Percentiles rank a stretch among this genome's conserved stretches.
Conservation (phyloP, 768 basidiomycete species). For the Termitomyces sp. region DNA sequence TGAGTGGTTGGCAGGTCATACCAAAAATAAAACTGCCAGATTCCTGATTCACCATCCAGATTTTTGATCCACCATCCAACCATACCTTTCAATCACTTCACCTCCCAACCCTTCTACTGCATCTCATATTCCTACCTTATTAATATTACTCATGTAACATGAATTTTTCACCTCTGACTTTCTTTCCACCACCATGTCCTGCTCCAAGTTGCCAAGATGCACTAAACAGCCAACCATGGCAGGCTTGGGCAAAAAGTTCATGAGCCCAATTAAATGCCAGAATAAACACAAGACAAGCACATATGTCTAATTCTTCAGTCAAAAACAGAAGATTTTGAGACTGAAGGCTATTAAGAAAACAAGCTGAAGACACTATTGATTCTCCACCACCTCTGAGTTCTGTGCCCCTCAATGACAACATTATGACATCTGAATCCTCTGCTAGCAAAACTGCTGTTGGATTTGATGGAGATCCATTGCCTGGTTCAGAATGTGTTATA, state of each 20-base stretch:
- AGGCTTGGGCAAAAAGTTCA: too few relatives aligned
- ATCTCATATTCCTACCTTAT: background rate
- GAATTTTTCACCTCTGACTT: too few relatives aligned
- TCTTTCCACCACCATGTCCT: background rate
- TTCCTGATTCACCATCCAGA: too few relatives aligned
- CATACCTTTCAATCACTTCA: too few relatives aligned
- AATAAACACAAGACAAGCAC: conserved; percentile 3
- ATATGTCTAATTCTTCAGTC: background rate
- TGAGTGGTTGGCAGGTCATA: too few relatives aligned
- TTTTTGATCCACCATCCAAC: too few relatives aligned
- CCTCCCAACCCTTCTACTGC: background rate
- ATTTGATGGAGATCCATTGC: background rate
- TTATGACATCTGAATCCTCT: background rate
- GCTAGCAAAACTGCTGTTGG: background rate
- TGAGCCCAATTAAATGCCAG: background rate
- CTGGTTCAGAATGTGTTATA: background rate
- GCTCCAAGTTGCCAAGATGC: background rate
- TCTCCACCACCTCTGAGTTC: background rate
- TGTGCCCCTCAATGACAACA: too few relatives aligned
- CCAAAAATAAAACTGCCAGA: too few relatives aligned
- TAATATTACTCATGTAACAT: background rate
- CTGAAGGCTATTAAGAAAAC: background rate
- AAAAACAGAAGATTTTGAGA: background rate
- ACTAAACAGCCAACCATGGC: background rate
- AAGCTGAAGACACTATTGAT: background rate